Conservation (phyloP, 1,284 basidiomycete genomes). For the Trametes sp. region DNA sequence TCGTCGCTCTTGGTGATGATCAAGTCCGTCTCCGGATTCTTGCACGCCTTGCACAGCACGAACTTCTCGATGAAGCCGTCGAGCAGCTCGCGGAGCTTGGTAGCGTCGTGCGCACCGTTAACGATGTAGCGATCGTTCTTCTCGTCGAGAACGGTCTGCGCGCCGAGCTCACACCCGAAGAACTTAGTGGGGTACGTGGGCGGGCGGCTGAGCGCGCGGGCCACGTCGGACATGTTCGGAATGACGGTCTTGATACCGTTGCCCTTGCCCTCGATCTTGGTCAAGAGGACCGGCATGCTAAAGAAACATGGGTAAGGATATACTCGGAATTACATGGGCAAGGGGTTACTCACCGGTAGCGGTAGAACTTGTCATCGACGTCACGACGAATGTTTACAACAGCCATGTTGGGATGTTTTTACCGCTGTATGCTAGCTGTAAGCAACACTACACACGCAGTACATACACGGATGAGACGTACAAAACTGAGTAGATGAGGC, state of each 20-base stretch:
- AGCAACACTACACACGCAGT: conserved; percentile 5
- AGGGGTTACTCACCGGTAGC: conserved; percentile 69
- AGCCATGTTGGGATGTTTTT: conserved; percentile 80
- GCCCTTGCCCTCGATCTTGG: conserved; percentile 98
- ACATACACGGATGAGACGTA: conserved; percentile 44
- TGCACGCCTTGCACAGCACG: conserved; percentile 97
- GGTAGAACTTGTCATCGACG: conserved; percentile 95
- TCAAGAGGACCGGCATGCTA: conserved; percentile 94
- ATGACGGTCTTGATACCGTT: conserved; percentile 99
- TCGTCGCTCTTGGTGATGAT: conserved; percentile 90
- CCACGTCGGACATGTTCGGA: conserved; percentile 99
- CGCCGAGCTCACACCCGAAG: conserved; percentile 98
- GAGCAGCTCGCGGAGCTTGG: conserved; percentile 93
- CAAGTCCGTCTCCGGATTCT: conserved; percentile 99
- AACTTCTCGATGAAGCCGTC: conserved; percentile 99
- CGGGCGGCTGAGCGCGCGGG: conserved; percentile 93
- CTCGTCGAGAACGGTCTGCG: conserved; percentile 96
- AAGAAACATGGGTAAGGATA: conserved; percentile 16
- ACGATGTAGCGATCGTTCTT: conserved; percentile 99
- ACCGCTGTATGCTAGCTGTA: conserved; percentile 55
- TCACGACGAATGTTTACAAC: conserved; percentile 98
- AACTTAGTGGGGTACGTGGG: conserved; percentile 98
- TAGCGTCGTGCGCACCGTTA: conserved; percentile 95
- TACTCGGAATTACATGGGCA: neutral
- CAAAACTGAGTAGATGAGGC: conserved; percentile 65